A percentile compares a stretch with the other conserved stretches of the same genome.
Evolutionary conservation across 75 land plant genomes (phyloP).

Genomic region (Pinus taeda): DNA sequence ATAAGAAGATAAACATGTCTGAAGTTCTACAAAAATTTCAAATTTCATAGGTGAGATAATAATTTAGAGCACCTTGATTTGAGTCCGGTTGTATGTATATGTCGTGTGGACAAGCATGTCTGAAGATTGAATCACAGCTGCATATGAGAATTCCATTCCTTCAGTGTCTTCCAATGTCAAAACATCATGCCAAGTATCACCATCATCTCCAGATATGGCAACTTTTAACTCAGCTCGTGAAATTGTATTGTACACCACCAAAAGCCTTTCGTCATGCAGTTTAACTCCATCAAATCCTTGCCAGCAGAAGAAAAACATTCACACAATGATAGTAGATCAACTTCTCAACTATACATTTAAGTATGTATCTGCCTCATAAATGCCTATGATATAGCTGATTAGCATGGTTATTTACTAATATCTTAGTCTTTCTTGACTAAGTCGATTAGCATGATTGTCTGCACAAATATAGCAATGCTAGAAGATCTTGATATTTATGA

Average conservation of each 20-base stretch:
- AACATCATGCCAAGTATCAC: conserved; percentile 81
- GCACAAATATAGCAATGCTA: too few relatives aligned
- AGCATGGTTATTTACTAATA: too few relatives aligned
- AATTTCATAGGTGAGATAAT: too few relatives aligned
- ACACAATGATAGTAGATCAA: not conserved
- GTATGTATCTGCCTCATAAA: not conserved
- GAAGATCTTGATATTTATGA: too few relatives aligned
- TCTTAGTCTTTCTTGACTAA: too few relatives aligned
- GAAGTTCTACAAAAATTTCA: too few relatives aligned
- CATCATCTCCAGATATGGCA: conserved; percentile 80
- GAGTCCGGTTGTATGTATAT: conserved; percentile 92
- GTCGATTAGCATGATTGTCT: too few relatives aligned
- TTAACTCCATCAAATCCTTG: conserved; percentile 97
- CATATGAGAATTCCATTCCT: conserved; percentile 87
- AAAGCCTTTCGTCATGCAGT: conserved; percentile 67
- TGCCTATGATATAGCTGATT: not conserved
- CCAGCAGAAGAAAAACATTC: not conserved
- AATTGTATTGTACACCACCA: conserved; percentile 81
- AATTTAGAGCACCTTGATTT: conserved; percentile 67
- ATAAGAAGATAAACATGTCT: too few relatives aligned
- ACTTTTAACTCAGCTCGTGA: conserved; percentile 84
- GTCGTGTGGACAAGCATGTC: conserved; percentile 76
- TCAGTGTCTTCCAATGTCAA: conserved; percentile 66
- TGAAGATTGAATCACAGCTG: conserved; percentile 78
- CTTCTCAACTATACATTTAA: not conserved